Evolutionary conservation across 139 green algal genomes (phyloP).

Genomic region (Coccomyxa sp.): DNA sequence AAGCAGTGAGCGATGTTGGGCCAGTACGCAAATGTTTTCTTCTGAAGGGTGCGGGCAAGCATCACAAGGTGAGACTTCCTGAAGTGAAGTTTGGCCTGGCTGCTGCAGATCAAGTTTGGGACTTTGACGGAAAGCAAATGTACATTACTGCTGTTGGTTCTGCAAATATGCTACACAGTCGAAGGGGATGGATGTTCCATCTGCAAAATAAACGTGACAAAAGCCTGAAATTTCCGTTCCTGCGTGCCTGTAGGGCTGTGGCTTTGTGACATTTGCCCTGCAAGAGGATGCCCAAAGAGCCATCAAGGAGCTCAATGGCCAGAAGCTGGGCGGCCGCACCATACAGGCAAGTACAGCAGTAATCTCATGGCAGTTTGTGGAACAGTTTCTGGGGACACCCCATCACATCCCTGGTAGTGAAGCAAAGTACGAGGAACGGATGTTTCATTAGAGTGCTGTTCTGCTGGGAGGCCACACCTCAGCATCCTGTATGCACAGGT

Average conservation of each 20-base stretch:
- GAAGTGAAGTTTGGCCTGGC: background rate
- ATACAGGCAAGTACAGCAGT: conserved; percentile 56
- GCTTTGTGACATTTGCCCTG: conserved; percentile 83
- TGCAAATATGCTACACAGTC: background rate
- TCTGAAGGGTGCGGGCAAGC: conserved; percentile 50
- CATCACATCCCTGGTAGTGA: background rate
- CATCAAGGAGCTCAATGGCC: conserved; percentile 57
- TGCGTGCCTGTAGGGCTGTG: conserved; percentile 52
- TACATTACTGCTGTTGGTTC: background rate
- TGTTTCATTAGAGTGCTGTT: no score
- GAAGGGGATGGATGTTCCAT: background rate
- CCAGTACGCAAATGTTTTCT: conserved; percentile 81
- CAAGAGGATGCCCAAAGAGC: conserved; percentile 76
- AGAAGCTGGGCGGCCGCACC: conserved; percentile 53
- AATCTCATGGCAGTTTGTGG: background rate
- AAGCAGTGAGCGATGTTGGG: conserved; percentile 70
- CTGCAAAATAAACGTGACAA: background rate
- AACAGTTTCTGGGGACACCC: background rate
- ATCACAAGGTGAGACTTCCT: conserved; percentile 29
- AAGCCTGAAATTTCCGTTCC: no score
- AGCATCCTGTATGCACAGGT: conserved; percentile 39
- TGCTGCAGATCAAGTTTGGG: no score
- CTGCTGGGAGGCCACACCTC: no score
- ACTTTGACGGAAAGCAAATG: background rate
- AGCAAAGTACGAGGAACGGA: no score